Percentiles rank a stretch among this genome's conserved stretches.
Evolutionary conservation across 2,329 filamentous ascomycete genomes (phyloP).

Genomic region (Basipetospora chlamydospora): DNA sequence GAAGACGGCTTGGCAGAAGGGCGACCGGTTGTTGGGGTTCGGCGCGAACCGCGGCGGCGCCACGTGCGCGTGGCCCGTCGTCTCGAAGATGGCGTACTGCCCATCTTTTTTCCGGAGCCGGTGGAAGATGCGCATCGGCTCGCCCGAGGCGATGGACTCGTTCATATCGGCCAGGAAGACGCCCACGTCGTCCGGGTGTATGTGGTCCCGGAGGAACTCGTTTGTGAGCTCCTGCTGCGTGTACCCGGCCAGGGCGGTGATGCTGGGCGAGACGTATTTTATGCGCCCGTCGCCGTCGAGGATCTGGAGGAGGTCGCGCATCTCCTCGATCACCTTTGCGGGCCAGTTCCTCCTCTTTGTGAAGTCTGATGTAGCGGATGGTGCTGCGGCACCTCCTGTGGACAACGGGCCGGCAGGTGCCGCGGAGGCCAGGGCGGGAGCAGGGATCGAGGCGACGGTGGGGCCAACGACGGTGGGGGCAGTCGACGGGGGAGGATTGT

Average conservation of each 20-base stretch:
- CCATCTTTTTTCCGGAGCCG: slow-evolving; percentile 64
- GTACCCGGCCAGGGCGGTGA: slow-evolving; percentile 62
- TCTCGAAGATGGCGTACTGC: slow-evolving; percentile 68
- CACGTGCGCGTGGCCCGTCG: slow-evolving; percentile 84
- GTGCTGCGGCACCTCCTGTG: slow-evolving; percentile 12
- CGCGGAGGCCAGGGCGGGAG: no score
- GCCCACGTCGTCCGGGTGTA: slow-evolving; percentile 73
- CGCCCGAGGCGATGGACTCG: slow-evolving; percentile 72
- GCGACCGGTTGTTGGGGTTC: slow-evolving; percentile 47
- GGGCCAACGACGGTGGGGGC: no score
- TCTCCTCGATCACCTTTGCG: slow-evolving; percentile 74
- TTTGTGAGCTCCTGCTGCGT: slow-evolving; percentile 55
- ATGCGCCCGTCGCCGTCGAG: slow-evolving; percentile 74
- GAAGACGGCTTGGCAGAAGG: slow-evolving; percentile 78
- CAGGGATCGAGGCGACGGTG: no score
- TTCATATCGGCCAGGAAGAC: slow-evolving; percentile 81
- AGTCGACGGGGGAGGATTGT: no score
- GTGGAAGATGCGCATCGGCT: slow-evolving; percentile 71
- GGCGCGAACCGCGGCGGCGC: slow-evolving; percentile 51
- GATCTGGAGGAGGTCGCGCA: slow-evolving; percentile 79
- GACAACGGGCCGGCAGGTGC: no score
- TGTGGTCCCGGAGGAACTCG: slow-evolving; percentile 62
- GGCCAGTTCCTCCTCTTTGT: slow-evolving; percentile 63
- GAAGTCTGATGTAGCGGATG: slow-evolving; percentile 9
- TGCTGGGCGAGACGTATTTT: slow-evolving; percentile 72